phyloP scores from a whole-genome alignment of 2,329 filamentous ascomycete genomes.

The Arthrobotrys conoides region DNA sequence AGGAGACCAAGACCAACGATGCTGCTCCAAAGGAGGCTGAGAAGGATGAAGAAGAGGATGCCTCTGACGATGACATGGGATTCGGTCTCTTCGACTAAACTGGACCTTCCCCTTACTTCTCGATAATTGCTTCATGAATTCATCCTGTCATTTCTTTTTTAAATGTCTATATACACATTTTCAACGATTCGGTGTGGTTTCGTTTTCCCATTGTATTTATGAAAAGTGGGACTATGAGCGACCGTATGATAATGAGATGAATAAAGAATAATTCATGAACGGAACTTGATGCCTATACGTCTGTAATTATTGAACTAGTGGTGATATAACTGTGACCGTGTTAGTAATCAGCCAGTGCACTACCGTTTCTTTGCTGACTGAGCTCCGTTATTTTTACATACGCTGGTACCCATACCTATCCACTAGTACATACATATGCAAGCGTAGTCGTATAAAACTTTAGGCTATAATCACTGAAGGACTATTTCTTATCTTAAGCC shows the following conservation, averaged over 20 bases:
- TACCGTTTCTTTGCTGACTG: not conserved
- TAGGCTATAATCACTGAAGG: not conserved
- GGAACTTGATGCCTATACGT: not conserved
- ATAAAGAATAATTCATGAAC: slow-evolving; percentile 29
- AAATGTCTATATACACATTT: slow-evolving; percentile 56
- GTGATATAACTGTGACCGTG: not conserved
- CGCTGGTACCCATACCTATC: too few relatives aligned
- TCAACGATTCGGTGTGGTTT: slow-evolving; percentile 27
- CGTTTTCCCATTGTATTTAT: slow-evolving; percentile 60
- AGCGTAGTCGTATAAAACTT: not conserved
- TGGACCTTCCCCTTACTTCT: not conserved
- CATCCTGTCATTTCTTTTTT: slow-evolving; percentile 19
- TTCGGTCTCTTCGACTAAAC: slow-evolving; percentile 84
- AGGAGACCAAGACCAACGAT: slow-evolving; percentile 71
- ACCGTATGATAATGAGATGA: slow-evolving; percentile 28
- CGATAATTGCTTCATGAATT: slow-evolving; percentile 7
- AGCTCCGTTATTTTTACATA: too few relatives aligned
- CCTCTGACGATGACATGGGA: slow-evolving; percentile 71
- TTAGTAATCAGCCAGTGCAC: not conserved
- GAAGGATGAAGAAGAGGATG: slow-evolving; percentile 73
- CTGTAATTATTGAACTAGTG: not conserved
- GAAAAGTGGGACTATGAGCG: slow-evolving; percentile 43
- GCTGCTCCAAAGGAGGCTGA: slow-evolving; percentile 71
- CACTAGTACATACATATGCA: too few relatives aligned
- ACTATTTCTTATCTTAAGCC: not conserved